Conservation (phyloP, 768 basidiomycete genomes). For the Clitopilus hobsonii region DNA sequence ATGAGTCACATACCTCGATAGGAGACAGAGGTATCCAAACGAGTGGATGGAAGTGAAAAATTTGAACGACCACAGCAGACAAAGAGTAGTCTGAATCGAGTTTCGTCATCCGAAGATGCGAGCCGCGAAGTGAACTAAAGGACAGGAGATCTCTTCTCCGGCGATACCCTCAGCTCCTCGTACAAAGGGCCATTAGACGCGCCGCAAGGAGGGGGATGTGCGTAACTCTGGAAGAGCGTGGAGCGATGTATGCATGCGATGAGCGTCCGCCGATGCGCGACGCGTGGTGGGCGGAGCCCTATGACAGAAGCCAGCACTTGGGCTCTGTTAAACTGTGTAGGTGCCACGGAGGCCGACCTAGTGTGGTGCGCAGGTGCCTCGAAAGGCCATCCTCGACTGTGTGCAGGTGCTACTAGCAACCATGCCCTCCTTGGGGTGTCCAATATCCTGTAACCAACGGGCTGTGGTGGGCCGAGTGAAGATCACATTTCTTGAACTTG, state of each 20-base stretch:
- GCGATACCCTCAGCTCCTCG: slow-evolving; percentile 9
- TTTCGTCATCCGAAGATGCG: slow-evolving; percentile 33
- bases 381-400: too few relatives aligned
- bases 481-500: slow-evolving; percentile 2
- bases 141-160: slow-evolving; percentile 20
- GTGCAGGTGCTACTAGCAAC: too few relatives aligned
- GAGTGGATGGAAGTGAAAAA: slow-evolving; percentile 15
- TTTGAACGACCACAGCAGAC: slow-evolving; percentile 35
- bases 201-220: background rate
- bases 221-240: slow-evolving; percentile 5
- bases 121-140: slow-evolving; percentile 72
- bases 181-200: slow-evolving; percentile 10
- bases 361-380: too few relatives aligned
- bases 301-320: too few relatives aligned
- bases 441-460: background rate
- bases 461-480: background rate
- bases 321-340: too few relatives aligned
- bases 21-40: slow-evolving; percentile 8
- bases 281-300: too few relatives aligned
- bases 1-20: background rate
- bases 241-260: slow-evolving; percentile 5
- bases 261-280: background rate
- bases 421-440: too few relatives aligned
- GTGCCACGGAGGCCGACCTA: too few relatives aligned
- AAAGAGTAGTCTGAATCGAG: slow-evolving; percentile 66